Evolutionary conservation across 2,329 filamentous ascomycete species (phyloP).

Genomic region (Sporothrix brasiliensis): DNA sequence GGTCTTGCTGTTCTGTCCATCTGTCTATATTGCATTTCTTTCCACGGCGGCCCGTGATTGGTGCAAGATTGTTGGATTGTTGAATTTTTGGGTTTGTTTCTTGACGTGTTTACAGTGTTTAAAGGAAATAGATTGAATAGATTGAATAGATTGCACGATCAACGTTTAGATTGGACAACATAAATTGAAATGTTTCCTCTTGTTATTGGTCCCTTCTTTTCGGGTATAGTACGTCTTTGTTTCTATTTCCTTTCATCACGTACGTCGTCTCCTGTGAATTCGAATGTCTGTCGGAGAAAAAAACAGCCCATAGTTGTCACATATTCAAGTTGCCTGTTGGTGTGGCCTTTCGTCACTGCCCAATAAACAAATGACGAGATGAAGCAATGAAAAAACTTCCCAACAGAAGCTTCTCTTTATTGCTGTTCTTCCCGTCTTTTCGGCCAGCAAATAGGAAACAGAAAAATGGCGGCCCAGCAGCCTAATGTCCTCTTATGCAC

Average conservation of each 20-base stretch:
- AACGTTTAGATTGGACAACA: no score
- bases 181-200: constrained; percentile 3
- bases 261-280: neutral
- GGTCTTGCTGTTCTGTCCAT: neutral
- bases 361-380: neutral
- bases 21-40: neutral
- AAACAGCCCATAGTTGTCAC: neutral
- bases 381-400: neutral
- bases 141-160: neutral
- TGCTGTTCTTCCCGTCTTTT: neutral
- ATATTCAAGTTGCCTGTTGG: neutral
- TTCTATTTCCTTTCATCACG: neutral
- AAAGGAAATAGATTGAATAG: neutral
- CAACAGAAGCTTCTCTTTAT: neutral
- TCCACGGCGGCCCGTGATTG: constrained; percentile 12
- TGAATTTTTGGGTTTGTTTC: neutral
- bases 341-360: neutral
- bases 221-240: neutral
- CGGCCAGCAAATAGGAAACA: neutral
- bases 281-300: constrained; percentile 1
- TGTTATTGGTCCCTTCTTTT: neutral
- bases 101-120: neutral
- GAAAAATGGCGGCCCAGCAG: constrained; percentile 13
- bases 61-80: constrained; percentile 16
- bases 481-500: constrained; percentile 15